Evolutionary conservation across 768 basidiomycete species (phyloP), one percentile per base, ranked within the genome.

Genomic region (Mycena albidolilacea): DNA sequence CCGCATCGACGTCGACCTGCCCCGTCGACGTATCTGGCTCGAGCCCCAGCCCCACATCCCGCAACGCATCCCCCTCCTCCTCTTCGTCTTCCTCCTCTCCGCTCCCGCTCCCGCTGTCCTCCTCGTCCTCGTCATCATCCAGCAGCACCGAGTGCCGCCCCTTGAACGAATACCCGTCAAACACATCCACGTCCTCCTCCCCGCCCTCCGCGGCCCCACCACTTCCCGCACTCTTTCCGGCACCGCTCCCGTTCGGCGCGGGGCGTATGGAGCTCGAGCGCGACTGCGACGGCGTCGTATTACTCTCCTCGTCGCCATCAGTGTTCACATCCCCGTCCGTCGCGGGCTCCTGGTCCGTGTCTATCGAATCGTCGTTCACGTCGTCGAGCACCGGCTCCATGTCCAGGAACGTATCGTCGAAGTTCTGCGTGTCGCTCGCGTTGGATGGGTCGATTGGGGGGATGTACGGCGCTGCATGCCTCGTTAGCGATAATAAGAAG

Each of bases 381-480:
- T 94, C 93, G 75, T 97, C 94, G 73, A 99, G 90, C 60, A 95
- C 92, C 30, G 97, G 95, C 75, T 94, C 93, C 95, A 99, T 97
- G 79, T 95, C 95, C 71, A 99, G 88, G 90, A 98, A 99, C 50
- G 95, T 92, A 74, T 97, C 95, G 82, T 99, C 97, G 82, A 99
- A 99, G 84, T 99, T 98, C 81, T 95, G 95, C 76, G 95, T 97
- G 88, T 99, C 98, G 78, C 92, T 92, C 72, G 97, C 97, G 83
- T 97, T 95, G 54, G 90, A 90, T 23, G 95, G 93, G 80, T 97
- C 95, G 79, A 96, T 95, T 39, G 93, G 93, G 17, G 95, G 96
- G 79, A 96, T 95, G 87, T 97, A 96, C 54, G 95, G 95, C 84
- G 96, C 95, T 96, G 76, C 37, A 69, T 71, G 52, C 50, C 38